Conservation (phyloP, 495 filamentous ascomycete species). For the Bombardia bombarda region DNA sequence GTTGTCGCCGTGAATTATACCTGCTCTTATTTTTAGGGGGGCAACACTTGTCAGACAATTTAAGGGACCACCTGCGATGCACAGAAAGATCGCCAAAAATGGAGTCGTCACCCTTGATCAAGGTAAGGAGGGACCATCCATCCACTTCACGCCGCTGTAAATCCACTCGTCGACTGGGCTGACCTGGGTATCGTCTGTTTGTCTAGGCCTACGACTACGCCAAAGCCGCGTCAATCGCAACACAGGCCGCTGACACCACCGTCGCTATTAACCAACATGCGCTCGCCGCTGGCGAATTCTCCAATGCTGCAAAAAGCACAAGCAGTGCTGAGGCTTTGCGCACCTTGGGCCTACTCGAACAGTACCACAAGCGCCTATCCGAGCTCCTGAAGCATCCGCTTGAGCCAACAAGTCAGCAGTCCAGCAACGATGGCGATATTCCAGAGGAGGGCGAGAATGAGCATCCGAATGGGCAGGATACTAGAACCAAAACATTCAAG, state of each 20-base stretch:
- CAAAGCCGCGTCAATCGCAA: constrained; percentile 64
- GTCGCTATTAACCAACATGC: constrained; percentile 82
- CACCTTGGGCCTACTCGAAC: constrained; percentile 74
- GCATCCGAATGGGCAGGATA: constrained; percentile 11
- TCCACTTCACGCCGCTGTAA: too few species aligned
- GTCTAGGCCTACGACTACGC: constrained; percentile 85
- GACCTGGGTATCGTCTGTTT: constrained; percentile 2
- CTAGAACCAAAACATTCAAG: constrained; percentile 11
- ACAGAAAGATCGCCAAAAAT: constrained; percentile 13
- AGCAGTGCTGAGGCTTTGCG: constrained; percentile 76
- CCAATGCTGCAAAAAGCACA: constrained; percentile 67
- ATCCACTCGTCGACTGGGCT: too few species aligned
- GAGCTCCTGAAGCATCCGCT: constrained; percentile 65
- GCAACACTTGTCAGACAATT: too few species aligned
- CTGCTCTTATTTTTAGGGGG: too few species aligned
- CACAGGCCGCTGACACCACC: constrained; percentile 64
- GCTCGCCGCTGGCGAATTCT: constrained; percentile 82
- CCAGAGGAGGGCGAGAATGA: constrained; percentile 32
- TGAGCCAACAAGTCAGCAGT: constrained; percentile 45
- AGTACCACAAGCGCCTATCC: constrained; percentile 75
- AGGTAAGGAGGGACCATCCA: constrained; percentile 17
- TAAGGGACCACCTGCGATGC: constrained; percentile 1
- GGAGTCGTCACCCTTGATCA: constrained; percentile 37
- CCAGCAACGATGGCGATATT: constrained; percentile 24
- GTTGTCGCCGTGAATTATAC: too few species aligned